A percentile compares a stretch with the other conserved stretches of the same genome.
phyloP scores from a whole-genome alignment of 495 filamentous ascomycete genomes.

The Podospora pseudoanserina region DNA sequence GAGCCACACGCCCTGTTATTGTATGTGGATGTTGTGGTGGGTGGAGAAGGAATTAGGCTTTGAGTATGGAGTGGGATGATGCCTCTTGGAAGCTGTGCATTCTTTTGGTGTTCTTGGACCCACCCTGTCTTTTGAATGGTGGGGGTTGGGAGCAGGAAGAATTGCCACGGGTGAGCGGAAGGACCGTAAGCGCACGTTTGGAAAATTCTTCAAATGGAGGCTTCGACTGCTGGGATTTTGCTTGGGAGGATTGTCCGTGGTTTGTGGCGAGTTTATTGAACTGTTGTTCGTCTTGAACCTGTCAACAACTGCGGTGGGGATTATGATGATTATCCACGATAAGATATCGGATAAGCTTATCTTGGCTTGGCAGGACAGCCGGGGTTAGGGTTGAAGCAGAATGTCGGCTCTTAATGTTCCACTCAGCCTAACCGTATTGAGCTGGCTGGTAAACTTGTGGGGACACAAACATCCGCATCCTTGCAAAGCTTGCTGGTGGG shows the following conservation, averaged over 20 bases:
- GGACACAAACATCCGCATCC: not conserved
- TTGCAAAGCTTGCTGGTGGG: not conserved
- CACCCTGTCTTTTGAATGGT: not conserved
- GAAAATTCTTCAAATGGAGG: not conserved
- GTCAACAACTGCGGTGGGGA: not conserved
- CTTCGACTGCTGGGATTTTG: not conserved
- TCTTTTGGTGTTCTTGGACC: too few species aligned
- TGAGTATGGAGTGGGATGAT: not conserved
- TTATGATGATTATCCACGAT: not conserved
- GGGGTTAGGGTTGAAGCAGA: not conserved
- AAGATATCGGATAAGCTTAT: not conserved
- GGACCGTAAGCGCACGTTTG: not conserved
- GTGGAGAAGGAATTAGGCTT: not conserved
- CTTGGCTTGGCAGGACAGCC: not conserved
- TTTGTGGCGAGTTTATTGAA: not conserved
- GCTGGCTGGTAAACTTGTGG: not conserved
- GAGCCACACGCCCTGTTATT: conserved; percentile 18
- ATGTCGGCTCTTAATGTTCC: not conserved
- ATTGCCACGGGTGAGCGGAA: not conserved
- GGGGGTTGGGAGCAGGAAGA: not conserved
- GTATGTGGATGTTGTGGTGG: not conserved
- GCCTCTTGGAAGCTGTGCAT: too few species aligned
- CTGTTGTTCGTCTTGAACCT: too few species aligned
- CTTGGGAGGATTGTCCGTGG: not conserved
- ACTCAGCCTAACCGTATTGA: not conserved